phyloP scores from a whole-genome alignment of 2,329 filamentous ascomycete species.

The Colletotrichum sp. region DNA sequence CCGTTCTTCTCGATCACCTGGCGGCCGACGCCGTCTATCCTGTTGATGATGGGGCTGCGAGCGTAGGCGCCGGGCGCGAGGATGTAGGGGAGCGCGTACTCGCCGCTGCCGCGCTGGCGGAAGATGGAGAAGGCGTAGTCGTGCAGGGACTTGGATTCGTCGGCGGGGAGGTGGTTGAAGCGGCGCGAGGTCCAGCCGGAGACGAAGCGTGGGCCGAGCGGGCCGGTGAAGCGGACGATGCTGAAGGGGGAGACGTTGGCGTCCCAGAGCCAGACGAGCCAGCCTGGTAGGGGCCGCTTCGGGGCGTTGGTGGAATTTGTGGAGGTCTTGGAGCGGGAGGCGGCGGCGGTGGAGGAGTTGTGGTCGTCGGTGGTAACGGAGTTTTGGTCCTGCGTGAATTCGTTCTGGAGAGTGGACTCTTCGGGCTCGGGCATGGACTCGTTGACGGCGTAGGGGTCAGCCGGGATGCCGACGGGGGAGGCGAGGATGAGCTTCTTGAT shows the following conservation, averaged over 20 bases:
- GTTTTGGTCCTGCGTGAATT: constrained; percentile 79
- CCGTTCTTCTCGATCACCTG: constrained; percentile 52
- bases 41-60: constrained; percentile 82
- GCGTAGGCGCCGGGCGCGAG: constrained; percentile 94
- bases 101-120: constrained; percentile 87
- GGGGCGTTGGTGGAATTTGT: constrained; percentile 39
- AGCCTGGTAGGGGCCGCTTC: constrained; percentile 73
- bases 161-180: constrained; percentile 84
- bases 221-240: constrained; percentile 85
- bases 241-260: constrained; percentile 96
- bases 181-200: constrained; percentile 94
- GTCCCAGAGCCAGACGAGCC: constrained; percentile 95
- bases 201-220: constrained; percentile 87
- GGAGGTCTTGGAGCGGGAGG: constrained; percentile 35
- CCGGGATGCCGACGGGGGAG: constrained; percentile 92
- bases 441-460: constrained; percentile 87
- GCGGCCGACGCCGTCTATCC: constrained; percentile 87
- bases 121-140: constrained; percentile 96
- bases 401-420: constrained; percentile 75
- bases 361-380: constrained; percentile 49
- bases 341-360: constrained; percentile 24
- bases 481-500: constrained; percentile 96
- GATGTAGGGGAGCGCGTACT: constrained; percentile 92
- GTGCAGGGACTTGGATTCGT: constrained; percentile 85
- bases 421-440: constrained; percentile 80